Evolutionary conservation across 2,329 filamentous ascomycete genomes (phyloP).

Genomic region (Tolypocladium endophyticum): DNA sequence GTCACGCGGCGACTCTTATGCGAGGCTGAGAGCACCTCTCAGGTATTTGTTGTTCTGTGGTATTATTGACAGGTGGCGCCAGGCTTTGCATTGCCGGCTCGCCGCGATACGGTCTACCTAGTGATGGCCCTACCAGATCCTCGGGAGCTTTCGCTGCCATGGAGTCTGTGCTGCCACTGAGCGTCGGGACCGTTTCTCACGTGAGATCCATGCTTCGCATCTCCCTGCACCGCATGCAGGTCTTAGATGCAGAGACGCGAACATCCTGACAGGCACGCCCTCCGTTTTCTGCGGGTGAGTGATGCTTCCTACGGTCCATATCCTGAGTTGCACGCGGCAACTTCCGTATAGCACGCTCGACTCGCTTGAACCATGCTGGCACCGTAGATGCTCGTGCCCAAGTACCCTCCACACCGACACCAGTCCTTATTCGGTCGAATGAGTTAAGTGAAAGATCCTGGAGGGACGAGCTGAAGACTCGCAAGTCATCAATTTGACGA

Average conservation of each 20-base stretch:
- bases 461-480: neutral
- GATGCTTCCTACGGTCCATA: neutral
- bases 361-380: neutral
- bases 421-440: too few species aligned
- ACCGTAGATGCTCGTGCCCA: neutral
- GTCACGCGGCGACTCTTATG: neutral
- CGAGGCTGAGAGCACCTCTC: neutral
- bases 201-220: neutral
- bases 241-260: neutral
- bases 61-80: neutral
- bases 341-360: neutral
- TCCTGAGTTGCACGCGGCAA: neutral
- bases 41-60: neutral
- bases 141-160: too few species aligned
- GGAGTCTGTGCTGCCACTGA: neutral
- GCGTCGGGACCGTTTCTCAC: neutral
- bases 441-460: too few species aligned
- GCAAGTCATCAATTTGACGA: neutral
- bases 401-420: neutral
- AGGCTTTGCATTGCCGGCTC: neutral
- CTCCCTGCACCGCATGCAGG: neutral
- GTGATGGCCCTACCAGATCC: too few species aligned
- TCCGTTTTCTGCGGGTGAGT: neutral
- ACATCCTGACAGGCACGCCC: neutral
- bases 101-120: too few species aligned